Percentiles rank a stretch among this genome's conserved stretches.
Conservation (phyloP, 352 stramenopile genomes). For the Globisporangium alternatum region DNA sequence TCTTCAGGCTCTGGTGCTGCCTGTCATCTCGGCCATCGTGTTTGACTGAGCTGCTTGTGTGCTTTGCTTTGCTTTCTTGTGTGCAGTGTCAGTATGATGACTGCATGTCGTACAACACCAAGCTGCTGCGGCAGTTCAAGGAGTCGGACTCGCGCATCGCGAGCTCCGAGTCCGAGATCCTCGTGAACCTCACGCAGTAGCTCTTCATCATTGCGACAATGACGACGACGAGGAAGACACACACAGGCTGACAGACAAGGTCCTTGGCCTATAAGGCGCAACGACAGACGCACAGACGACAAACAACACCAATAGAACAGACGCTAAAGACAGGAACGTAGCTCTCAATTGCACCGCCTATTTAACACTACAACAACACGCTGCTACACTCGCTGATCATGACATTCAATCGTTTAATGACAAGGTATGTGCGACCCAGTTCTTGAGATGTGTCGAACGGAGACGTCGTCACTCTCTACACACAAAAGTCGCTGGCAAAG, state of each 20-base stretch:
- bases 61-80: background rate
- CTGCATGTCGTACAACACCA: conserved; percentile 85
- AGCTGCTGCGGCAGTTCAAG: conserved; percentile 75
- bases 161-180: conserved; percentile 29
- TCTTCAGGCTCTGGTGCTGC: background rate
- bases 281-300: background rate
- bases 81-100: conserved; percentile 68
- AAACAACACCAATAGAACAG: background rate
- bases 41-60: background rate
- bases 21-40: background rate
- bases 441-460: conserved; percentile 75
- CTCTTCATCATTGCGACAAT: no score
- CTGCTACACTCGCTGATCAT: background rate
- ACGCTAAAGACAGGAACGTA: background rate
- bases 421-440: conserved; percentile 59
- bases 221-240: background rate
- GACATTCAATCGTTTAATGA: background rate
- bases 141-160: conserved; percentile 39
- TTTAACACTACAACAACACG: conserved; percentile 7
- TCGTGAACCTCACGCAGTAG: conserved; percentile 34
- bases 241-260: background rate
- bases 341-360: conserved; percentile 1
- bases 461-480: conserved; percentile 69
- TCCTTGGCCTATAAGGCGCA: background rate
- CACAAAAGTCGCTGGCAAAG: conserved; percentile 53